A percentile compares a stretch with the other conserved stretches of the same genome.
These are phyloP conservation scores for Aspergillus persii DNA, from an alignment of 2,329 filamentous ascomycete genomes.

Conservation along the genomic window DNA sequence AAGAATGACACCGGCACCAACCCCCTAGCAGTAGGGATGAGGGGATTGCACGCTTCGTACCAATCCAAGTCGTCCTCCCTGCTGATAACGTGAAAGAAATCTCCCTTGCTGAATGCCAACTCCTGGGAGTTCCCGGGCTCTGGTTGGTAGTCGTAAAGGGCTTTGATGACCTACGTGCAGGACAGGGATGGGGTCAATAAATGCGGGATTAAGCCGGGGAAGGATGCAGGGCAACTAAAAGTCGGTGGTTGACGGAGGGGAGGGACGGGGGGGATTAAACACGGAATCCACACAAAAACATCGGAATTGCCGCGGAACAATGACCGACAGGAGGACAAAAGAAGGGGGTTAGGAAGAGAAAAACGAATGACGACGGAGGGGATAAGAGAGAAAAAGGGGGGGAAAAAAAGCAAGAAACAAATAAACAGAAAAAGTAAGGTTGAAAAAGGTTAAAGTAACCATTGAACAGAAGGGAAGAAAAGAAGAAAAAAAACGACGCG, in stretches of 20 bases:
- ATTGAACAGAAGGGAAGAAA: neutral
- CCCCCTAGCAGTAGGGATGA: constrained; percentile 76
- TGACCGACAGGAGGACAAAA: neutral
- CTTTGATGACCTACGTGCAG: constrained; percentile 78
- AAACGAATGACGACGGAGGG: constrained; percentile 1
- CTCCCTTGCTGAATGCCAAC: constrained; percentile 87
- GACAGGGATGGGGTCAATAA: constrained; percentile 20
- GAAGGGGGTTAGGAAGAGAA: neutral
- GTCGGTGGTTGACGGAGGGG: constrained; percentile 1
- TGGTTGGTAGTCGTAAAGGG: constrained; percentile 87
- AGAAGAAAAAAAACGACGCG: constrained; percentile 13
- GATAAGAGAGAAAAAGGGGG: neutral
- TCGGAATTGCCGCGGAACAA: constrained; percentile 1
- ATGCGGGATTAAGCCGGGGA: constrained; percentile 12
- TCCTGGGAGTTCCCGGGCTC: constrained; percentile 66
- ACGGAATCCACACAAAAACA: neutral
- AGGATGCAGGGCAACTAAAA: constrained; percentile 5
- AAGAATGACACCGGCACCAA: constrained; percentile 94
- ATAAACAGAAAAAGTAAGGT: neutral
- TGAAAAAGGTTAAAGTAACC: too few species aligned
- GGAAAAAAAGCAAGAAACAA: constrained; percentile 4
- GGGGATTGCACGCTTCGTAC: constrained; percentile 98
- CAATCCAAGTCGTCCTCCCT: constrained; percentile 92
- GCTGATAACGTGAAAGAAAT: constrained; percentile 97
- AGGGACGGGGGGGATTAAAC: constrained; percentile 1